These are phyloP conservation scores for Russula virescens DNA, from an alignment of 768 basidiomycete genomes.

Conservation along the genomic window DNA sequence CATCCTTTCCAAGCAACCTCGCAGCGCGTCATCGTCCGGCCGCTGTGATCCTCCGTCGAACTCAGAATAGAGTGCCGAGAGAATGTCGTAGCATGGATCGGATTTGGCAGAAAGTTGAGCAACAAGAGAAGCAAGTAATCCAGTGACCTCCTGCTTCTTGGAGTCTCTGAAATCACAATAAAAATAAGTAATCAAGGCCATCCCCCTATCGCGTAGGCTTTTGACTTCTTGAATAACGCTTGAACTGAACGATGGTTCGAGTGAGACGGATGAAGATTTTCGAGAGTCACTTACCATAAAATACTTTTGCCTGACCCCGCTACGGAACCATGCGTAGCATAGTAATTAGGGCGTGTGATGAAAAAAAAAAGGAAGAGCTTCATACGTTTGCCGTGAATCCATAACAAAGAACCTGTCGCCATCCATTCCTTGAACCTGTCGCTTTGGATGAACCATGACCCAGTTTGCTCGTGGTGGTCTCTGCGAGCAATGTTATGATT, in stretches of 20 bases:
- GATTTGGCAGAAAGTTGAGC: not conserved
- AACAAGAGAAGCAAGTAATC: not conserved
- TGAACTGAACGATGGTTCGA: not conserved
- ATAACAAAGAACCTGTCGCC: not conserved
- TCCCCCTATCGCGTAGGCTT: not conserved
- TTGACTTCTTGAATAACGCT: not conserved
- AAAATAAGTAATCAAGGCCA: not conserved
- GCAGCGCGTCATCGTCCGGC: not conserved
- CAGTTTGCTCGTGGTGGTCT: not conserved
- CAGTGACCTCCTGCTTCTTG: not conserved
- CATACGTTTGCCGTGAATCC: not conserved
- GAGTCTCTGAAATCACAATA: not conserved
- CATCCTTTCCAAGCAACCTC: not conserved
- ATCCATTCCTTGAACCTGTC: not conserved
- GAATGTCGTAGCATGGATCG: not conserved
- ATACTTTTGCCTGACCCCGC: not conserved
- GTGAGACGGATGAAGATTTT: too few species aligned
- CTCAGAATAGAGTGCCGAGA: not conserved
- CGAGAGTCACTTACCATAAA: not conserved
- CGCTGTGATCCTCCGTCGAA: not conserved
- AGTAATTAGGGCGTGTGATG: not conserved
- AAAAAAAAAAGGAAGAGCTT: not conserved
- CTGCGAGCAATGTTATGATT: not conserved
- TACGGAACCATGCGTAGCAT: not conserved
- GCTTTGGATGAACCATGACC: not conserved